Evolutionary conservation across 495 filamentous ascomycete genomes (phyloP).

Genomic region (Hypoxylon intermedium): DNA sequence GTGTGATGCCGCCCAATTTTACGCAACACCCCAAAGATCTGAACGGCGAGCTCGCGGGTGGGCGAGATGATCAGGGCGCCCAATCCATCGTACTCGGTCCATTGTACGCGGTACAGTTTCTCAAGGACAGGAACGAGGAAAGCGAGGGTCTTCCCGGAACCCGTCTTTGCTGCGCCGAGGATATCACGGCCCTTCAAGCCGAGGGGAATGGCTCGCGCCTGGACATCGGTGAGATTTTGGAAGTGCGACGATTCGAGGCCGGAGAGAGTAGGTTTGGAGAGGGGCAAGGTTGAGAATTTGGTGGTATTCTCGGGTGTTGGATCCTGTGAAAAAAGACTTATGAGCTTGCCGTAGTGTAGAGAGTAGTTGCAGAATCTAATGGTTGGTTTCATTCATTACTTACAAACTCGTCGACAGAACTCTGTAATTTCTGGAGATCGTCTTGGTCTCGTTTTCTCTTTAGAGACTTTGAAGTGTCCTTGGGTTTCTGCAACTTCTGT

Average conservation of each 20-base stretch:
- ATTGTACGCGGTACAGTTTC: slow-evolving; percentile 88
- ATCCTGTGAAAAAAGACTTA: slow-evolving; percentile 46
- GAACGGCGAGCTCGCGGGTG: slow-evolving; percentile 91
- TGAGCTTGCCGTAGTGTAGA: slow-evolving; percentile 1
- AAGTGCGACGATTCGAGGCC: slow-evolving; percentile 89
- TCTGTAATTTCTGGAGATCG: slow-evolving; percentile 64
- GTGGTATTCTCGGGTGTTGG: slow-evolving; percentile 54
- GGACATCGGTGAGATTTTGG: slow-evolving; percentile 89
- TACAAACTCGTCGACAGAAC: slow-evolving; percentile 50
- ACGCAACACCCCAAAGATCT: slow-evolving; percentile 94
- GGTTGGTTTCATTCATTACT: slow-evolving; percentile 18
- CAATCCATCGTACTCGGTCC: slow-evolving; percentile 89
- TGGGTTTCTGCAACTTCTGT: slow-evolving; percentile 37
- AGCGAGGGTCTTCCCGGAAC: slow-evolving; percentile 93
- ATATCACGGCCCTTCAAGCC: slow-evolving; percentile 89
- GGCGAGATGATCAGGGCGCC: slow-evolving; percentile 93
- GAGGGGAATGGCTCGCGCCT: slow-evolving; percentile 81
- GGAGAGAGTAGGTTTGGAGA: slow-evolving; percentile 80
- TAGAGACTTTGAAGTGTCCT: slow-evolving; percentile 46
- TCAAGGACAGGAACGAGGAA: slow-evolving; percentile 93
- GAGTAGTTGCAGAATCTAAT: too few species aligned
- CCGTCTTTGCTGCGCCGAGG: slow-evolving; percentile 95
- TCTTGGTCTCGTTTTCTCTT: slow-evolving; percentile 60
- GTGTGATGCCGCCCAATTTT: slow-evolving; percentile 88
- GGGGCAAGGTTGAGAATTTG: slow-evolving; percentile 81